Conservation (phyloP, 192 early-diverging fungal species). For the Chytriomyces sp. region DNA sequence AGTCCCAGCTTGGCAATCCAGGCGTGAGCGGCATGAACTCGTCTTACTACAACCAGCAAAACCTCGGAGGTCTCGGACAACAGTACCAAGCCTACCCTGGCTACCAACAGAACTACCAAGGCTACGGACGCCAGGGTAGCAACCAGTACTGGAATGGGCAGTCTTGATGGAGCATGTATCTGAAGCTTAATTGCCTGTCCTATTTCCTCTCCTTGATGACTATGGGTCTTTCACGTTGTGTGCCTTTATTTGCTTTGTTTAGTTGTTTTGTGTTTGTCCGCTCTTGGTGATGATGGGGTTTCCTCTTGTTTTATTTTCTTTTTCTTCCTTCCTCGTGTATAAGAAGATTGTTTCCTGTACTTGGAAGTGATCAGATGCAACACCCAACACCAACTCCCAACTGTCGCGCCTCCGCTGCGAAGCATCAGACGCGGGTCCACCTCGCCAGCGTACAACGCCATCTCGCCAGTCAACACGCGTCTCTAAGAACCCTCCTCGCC, state of each 20-base stretch:
- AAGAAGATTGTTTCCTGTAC: not conserved
- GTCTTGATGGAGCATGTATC: constrained; percentile 19
- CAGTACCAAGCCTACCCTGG: constrained; percentile 16
- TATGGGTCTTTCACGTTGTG: not conserved
- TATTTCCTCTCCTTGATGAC: not conserved
- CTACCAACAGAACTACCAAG: constrained; percentile 30
- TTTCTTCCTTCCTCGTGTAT: not conserved
- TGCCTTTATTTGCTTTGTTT: constrained; percentile 3
- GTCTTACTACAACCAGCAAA: constrained; percentile 36
- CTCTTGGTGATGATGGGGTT: not conserved
- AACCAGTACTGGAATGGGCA: constrained; percentile 45
- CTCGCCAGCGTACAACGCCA: not conserved
- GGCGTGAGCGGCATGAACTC: constrained; percentile 1
- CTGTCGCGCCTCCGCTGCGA: not conserved
- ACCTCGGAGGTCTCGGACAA: constrained; percentile 4
- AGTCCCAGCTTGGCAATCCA: constrained; percentile 16
- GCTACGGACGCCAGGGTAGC: constrained; percentile 25
- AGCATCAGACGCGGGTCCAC: too few relatives aligned
- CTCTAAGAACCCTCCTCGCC: not conserved
- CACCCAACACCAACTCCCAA: not conserved
- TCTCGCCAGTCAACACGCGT: not conserved
- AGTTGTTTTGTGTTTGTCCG: not conserved
- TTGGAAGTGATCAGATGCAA: not conserved
- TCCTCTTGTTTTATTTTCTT: not conserved
- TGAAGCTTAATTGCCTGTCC: not conserved